Conservation (phyloP, 1,139 yeast genomes). For the Magnusiomyces tetraspermus region DNA sequence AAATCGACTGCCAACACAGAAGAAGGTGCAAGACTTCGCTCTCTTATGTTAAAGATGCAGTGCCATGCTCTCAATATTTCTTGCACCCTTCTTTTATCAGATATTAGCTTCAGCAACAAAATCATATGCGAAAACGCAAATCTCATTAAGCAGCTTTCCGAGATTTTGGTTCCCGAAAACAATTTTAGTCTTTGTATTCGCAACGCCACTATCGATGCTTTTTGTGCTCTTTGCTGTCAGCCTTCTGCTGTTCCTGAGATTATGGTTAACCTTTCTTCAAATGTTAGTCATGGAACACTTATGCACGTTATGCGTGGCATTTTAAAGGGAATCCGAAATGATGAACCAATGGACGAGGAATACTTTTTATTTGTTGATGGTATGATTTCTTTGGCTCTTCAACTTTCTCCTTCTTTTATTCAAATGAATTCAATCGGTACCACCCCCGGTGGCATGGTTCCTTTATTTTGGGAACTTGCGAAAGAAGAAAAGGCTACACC, state of each 20-base stretch:
- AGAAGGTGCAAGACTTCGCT: conserved; percentile 49
- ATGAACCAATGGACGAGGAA: conserved; percentile 31
- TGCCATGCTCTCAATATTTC: conserved; percentile 60
- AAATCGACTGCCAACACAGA: conserved; percentile 58
- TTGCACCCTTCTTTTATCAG: conserved; percentile 30
- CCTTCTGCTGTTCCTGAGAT: conserved; percentile 70
- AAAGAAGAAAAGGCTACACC: conserved; percentile 42
- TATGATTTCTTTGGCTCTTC: conserved; percentile 26
- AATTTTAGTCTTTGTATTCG: conserved; percentile 44
- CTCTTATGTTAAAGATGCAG: conserved; percentile 52
- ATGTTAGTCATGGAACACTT: conserved; percentile 74
- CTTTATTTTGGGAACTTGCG: conserved; percentile 55
- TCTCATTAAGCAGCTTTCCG: conserved; percentile 60
- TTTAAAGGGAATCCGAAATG: conserved; percentile 36
- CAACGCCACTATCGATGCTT: conserved; percentile 53
- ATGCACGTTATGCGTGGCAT: conserved; percentile 64
- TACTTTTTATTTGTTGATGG: conserved; percentile 27
- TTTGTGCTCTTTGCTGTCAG: conserved; percentile 63
- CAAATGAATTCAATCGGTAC: conserved; percentile 21
- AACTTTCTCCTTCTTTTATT: conserved; percentile 24
- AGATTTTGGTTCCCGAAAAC: conserved; percentile 53
- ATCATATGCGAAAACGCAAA: conserved; percentile 71
- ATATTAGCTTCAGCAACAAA: conserved; percentile 46
- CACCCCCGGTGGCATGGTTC: conserved; percentile 60
- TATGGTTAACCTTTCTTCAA: conserved; percentile 77